Evolutionary conservation across 2,329 filamentous ascomycete genomes (phyloP).

Genomic region (Cladosporium sp.): DNA sequence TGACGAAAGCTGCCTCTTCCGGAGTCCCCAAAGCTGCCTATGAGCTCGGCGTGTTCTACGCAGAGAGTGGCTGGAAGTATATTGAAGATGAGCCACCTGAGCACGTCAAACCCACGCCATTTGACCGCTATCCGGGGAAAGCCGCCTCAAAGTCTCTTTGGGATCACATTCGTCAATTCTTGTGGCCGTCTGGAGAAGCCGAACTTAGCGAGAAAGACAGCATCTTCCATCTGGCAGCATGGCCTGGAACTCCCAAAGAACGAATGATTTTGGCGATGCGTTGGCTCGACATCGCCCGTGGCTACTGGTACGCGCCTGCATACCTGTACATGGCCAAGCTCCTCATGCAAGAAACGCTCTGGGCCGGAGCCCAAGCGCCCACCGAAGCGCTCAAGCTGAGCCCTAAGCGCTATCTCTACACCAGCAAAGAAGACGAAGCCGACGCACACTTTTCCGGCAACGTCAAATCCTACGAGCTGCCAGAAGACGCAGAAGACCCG

Average conservation of each 20-base stretch:
- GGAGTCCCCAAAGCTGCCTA: conserved; percentile 36
- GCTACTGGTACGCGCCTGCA: conserved; percentile 25
- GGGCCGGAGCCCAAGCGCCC: conserved; percentile 21
- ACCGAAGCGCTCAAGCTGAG: conserved; percentile 21
- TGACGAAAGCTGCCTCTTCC: conserved; percentile 43
- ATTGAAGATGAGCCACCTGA: conserved; percentile 32
- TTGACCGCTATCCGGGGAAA: conserved; percentile 25
- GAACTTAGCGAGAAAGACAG: conserved; percentile 5
- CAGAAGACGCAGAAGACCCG: conserved; percentile 12
- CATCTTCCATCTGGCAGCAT: conserved; percentile 26
- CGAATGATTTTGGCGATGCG: conserved; percentile 24
- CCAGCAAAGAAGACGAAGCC: conserved; percentile 19
- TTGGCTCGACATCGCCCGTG: conserved; percentile 25
- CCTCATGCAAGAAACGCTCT: conserved; percentile 22
- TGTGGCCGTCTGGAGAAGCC: not conserved
- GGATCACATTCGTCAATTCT: not conserved
- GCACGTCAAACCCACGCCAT: conserved; percentile 30
- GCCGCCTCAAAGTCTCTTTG: not conserved
- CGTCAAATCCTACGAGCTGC: not conserved
- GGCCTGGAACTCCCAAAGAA: conserved; percentile 21
- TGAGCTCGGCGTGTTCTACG: conserved; percentile 38
- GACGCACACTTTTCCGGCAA: conserved; percentile 13
- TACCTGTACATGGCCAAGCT: conserved; percentile 24
- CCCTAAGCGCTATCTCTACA: conserved; percentile 24
- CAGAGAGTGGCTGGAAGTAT: conserved; percentile 28